These are phyloP conservation scores for Hanseniaspora meyeri DNA, from an alignment of 805 yeast species.

Conservation along the genomic window DNA sequence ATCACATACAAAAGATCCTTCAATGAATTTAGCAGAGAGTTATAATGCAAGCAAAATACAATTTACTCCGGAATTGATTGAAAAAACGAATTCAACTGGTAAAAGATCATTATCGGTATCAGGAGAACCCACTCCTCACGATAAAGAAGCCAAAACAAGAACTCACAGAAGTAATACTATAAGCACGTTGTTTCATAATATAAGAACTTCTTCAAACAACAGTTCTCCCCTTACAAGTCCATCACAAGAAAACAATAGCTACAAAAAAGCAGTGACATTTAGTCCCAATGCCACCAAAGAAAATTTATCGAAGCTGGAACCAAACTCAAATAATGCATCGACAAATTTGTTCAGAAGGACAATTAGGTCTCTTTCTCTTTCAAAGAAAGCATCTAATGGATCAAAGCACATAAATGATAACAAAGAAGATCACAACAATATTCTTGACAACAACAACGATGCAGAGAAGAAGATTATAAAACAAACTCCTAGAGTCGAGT, in stretches of 20 bases:
- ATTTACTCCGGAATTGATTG: background rate
- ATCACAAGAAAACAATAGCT: background rate
- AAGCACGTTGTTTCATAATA: background rate
- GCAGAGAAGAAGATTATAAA: background rate
- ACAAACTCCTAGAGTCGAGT: background rate
- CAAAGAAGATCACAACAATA: background rate
- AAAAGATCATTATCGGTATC: background rate
- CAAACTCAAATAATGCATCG: background rate
- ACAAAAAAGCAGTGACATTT: background rate
- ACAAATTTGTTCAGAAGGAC: conserved; percentile 5
- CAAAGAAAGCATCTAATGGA: background rate
- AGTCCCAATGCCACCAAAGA: background rate
- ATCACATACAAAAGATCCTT: background rate
- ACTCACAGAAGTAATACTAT: background rate
- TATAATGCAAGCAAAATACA: background rate
- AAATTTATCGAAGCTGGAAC: background rate
- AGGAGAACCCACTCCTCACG: background rate
- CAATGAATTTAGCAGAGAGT: background rate
- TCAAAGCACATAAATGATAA: background rate
- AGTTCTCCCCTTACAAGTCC: background rate
- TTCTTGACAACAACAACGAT: background rate
- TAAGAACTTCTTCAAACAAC: background rate
- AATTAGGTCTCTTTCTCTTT: conserved; percentile 5
- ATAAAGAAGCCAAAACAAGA: background rate
- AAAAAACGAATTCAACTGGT: background rate